A percentile compares a stretch with the other conserved stretches of the same genome.
These are phyloP conservation scores for Rubroboletus satanas DNA, from an alignment of 768 basidiomycete species.

Conservation along the genomic window DNA sequence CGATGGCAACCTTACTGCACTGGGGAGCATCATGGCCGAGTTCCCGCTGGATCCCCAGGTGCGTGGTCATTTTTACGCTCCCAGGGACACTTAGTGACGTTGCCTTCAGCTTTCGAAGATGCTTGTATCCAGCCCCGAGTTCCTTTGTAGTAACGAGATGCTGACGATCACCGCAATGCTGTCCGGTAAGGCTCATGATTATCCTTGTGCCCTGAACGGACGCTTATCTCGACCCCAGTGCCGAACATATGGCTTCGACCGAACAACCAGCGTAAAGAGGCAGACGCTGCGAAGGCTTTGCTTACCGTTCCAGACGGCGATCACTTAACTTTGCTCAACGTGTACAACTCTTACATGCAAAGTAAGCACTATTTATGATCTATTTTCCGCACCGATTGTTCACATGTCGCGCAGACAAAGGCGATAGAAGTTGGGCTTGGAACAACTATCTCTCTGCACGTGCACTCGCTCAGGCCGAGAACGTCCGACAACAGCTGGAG, in stretches of 20 bases:
- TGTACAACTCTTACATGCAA: constrained; percentile 86
- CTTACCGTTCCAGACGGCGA: constrained; percentile 95
- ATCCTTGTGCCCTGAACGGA: neutral
- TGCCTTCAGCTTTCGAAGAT: constrained; percentile 70
- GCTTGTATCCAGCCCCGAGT: constrained; percentile 91
- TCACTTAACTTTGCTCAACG: constrained; percentile 90
- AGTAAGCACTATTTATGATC: constrained; percentile 46
- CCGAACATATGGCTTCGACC: constrained; percentile 96
- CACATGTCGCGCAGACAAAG: constrained; percentile 46
- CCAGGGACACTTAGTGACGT: neutral
- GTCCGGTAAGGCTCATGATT: constrained; percentile 55
- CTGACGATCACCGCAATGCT: constrained; percentile 95
- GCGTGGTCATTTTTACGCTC: constrained; percentile 6
- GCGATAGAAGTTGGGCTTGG: constrained; percentile 89
- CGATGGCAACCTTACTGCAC: constrained; percentile 82
- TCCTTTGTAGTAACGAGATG: constrained; percentile 94
- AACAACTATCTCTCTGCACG: constrained; percentile 80
- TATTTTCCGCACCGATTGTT: neutral
- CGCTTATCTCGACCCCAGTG: constrained; percentile 31
- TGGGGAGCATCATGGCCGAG: constrained; percentile 93
- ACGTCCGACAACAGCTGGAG: constrained; percentile 85
- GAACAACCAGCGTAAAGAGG: constrained; percentile 80
- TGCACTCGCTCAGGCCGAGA: constrained; percentile 86
- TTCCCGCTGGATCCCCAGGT: constrained; percentile 99
- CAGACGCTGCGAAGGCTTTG: constrained; percentile 86